Conservation (phyloP, 2,329 filamentous ascomycete species). For the Stylonectria norvegica region DNA sequence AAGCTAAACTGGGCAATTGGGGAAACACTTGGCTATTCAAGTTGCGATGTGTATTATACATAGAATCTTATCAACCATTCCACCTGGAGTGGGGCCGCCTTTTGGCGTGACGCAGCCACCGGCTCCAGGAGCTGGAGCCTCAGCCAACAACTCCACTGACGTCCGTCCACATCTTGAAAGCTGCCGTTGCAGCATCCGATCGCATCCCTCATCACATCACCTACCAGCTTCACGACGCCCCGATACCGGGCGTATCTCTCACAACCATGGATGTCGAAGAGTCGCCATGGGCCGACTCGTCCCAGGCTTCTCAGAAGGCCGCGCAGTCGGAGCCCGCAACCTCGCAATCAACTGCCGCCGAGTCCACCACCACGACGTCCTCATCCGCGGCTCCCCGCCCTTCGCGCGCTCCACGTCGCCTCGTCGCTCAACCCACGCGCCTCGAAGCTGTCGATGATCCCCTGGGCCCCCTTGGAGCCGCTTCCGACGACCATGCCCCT, state of each 20-base stretch:
- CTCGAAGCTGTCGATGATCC: constrained; percentile 76
- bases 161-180: not conserved
- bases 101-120: not conserved
- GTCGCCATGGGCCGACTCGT: constrained; percentile 52
- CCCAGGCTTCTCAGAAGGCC: constrained; percentile 34
- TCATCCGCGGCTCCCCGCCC: constrained; percentile 37
- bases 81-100: not conserved
- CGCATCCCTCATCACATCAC: constrained; percentile 1
- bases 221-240: not conserved
- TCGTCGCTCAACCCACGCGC: constrained; percentile 72
- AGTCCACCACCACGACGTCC: constrained; percentile 28
- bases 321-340: constrained; percentile 27
- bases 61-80: too few relatives aligned
- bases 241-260: not conserved
- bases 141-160: not conserved
- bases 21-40: too few relatives aligned
- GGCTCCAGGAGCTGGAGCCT: too few relatives aligned
- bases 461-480: constrained; percentile 71
- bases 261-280: constrained; percentile 49
- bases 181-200: constrained; percentile 1
- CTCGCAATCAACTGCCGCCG: constrained; percentile 27
- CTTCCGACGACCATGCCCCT: constrained; percentile 46
- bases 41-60: too few relatives aligned
- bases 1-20: too few relatives aligned
- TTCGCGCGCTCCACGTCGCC: constrained; percentile 53